These are phyloP conservation scores for Arthrinium phaeospermum DNA, from an alignment of 2,329 filamentous ascomycete species.

Conservation along the genomic window DNA sequence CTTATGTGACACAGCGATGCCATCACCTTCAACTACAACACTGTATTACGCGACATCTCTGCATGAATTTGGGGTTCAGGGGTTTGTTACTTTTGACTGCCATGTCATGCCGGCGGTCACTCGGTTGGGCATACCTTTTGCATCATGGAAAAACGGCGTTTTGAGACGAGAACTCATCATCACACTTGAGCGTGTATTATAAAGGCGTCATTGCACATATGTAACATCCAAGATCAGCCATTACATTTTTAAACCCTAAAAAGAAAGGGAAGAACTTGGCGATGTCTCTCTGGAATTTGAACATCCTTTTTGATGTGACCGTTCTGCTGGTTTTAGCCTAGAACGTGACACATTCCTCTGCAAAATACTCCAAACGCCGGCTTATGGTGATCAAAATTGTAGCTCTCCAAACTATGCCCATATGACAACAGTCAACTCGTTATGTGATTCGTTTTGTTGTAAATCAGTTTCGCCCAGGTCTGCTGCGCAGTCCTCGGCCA, in stretches of 20 bases:
- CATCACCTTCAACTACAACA: background rate
- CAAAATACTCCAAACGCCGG: slow-evolving; percentile 9
- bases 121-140: slow-evolving; percentile 22
- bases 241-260: background rate
- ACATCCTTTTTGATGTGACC: background rate
- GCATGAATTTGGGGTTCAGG: slow-evolving; percentile 20
- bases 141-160: slow-evolving; percentile 22
- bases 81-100: slow-evolving; percentile 18
- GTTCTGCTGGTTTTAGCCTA: background rate
- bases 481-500: background rate
- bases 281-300: background rate
- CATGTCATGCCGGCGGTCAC: slow-evolving; percentile 9
- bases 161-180: slow-evolving; percentile 11
- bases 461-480: background rate
- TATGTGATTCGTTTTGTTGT: background rate
- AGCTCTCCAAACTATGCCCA: background rate
- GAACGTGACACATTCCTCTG: background rate
- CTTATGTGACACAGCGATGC: background rate
- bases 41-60: slow-evolving; percentile 19
- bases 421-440: background rate
- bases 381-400: slow-evolving; percentile 1
- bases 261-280: background rate
- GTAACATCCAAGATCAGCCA: background rate
- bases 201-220: slow-evolving; percentile 17
- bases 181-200: slow-evolving; percentile 17